Evolutionary conservation across 768 basidiomycete species (phyloP), one percentile per base, ranked within the genome.

Genomic region (Tephrocybe sp.): DNA sequence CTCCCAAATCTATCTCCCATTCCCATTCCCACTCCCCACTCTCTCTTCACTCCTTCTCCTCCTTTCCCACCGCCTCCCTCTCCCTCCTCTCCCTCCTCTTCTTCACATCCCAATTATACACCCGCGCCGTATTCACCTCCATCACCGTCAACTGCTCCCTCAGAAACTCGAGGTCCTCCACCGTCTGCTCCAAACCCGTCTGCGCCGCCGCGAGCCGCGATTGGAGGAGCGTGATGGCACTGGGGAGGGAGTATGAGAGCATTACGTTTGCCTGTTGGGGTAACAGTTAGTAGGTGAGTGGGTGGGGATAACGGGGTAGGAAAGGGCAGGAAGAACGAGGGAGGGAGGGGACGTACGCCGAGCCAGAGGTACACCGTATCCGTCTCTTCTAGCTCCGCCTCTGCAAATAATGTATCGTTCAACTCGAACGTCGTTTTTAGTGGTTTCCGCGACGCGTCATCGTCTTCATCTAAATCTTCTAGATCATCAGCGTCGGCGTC

Each of bases 91-190:
- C 85, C 65, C 90, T 71, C 65, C 92, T 74, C 57, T 85, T 71
- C 65, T 91, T 92, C 23, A 96, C 92, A 64, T 96, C 93, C 88
- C 89, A 95, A 64, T 98, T 99, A 65, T 96, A 98, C 46, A 96
- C 87, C 33, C 96, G 77, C 5, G 96, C 96, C 11, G 91, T 94
- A 64, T 98, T 98, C 34, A 85, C 84, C 64, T 99, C 95, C 90
- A 98, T 97, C 9, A 97, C 82, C 4, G 97, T 98, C 46, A 94
- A 76, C 67, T 99, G 97, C 63, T 98, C 97, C 45, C 92, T 76
- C 52, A 98, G 69, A 65, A 91, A 99, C 63, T 94, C 93, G 17
- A 97, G 74, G 65, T 98, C 97, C 60, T 95, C 92, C 38, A 86
- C 73, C 0, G 87, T 83, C 63, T 85, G 84, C 22, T 73, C 62